These are phyloP conservation scores for Physcomitrellopsis africana DNA, from an alignment of 225 moss, liverwort and hornwort genomes.

Conservation along the genomic window DNA sequence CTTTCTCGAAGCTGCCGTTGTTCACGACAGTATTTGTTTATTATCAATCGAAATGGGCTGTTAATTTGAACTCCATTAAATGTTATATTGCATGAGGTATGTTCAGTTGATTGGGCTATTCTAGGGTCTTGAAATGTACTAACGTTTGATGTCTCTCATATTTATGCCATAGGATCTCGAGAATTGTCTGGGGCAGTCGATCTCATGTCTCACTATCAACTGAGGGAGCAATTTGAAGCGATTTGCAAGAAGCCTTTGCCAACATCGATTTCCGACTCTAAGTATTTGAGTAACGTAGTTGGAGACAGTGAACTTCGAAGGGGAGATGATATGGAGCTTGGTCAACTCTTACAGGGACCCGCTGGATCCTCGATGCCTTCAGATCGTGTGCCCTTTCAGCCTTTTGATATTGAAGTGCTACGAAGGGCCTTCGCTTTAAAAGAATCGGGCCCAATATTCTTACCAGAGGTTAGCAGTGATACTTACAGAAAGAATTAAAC, in stretches of 20 bases:
- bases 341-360: constrained; percentile 62
- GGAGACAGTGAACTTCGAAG: constrained; percentile 84
- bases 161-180: constrained; percentile 55
- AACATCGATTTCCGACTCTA: constrained; percentile 70
- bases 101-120: neutral
- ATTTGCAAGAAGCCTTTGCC: constrained; percentile 86
- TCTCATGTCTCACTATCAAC: constrained; percentile 83
- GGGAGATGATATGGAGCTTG: constrained; percentile 94
- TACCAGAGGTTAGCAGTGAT: constrained; percentile 69
- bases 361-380: constrained; percentile 55
- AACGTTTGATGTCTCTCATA: constrained; percentile 20
- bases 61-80: neutral
- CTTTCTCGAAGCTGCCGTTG: constrained; percentile 1
- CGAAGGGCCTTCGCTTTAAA: constrained; percentile 85
- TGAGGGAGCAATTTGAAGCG: constrained; percentile 74
- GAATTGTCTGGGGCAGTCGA: constrained; percentile 93
- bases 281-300: constrained; percentile 74
- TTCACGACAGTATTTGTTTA: neutral
- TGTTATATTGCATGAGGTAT: neutral
- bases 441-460: constrained; percentile 68
- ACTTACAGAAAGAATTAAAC: neutral
- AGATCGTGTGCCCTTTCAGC: constrained; percentile 61
- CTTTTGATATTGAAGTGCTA: constrained; percentile 76
- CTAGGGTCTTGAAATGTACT: constrained; percentile 17
- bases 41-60: neutral